A percentile compares a stretch with the other conserved stretches of the same genome.
Conservation (phyloP, 176 grass and related monocot genomes). For the Paspalum notatum region DNA sequence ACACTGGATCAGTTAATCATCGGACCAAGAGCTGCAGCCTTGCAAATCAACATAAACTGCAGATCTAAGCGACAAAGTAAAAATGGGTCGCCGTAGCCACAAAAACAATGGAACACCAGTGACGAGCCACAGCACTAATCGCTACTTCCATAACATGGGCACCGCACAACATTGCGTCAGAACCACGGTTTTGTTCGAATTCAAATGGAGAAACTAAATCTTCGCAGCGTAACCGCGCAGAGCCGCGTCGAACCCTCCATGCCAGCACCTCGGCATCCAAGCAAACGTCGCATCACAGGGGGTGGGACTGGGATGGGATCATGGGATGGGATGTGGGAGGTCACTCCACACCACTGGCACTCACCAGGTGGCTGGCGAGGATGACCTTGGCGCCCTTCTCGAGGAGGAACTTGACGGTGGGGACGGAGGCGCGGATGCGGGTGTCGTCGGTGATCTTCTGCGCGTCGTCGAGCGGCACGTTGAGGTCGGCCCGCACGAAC, state of each 20-base stretch:
- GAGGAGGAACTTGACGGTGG: slow-evolving; percentile 86
- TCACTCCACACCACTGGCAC: slow-evolving; percentile 18
- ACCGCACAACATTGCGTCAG: neutral
- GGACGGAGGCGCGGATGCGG: slow-evolving; percentile 84
- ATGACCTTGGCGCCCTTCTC: slow-evolving; percentile 82
- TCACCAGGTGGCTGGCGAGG: slow-evolving; percentile 87
- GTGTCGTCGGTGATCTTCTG: slow-evolving; percentile 97
- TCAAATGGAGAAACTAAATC: neutral
- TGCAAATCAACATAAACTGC: neutral
- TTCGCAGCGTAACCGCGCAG: neutral
- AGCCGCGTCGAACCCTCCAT: neutral
- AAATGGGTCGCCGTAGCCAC: neutral
- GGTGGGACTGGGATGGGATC: too few relatives aligned
- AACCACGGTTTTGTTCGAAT: neutral
- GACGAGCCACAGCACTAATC: neutral
- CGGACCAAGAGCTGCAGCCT: neutral
- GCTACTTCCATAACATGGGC: neutral
- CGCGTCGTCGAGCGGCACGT: slow-evolving; percentile 89
- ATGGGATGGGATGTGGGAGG: neutral
- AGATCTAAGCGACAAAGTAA: neutral
- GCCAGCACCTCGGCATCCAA: neutral
- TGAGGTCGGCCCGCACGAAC: slow-evolving; percentile 90
- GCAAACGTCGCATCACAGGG: neutral
- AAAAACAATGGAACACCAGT: neutral
- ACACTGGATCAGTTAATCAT: neutral